These are phyloP conservation scores for Macadamia tetraphylla DNA, from an alignment of 164 flowering plant species.

Conservation along the genomic window DNA sequence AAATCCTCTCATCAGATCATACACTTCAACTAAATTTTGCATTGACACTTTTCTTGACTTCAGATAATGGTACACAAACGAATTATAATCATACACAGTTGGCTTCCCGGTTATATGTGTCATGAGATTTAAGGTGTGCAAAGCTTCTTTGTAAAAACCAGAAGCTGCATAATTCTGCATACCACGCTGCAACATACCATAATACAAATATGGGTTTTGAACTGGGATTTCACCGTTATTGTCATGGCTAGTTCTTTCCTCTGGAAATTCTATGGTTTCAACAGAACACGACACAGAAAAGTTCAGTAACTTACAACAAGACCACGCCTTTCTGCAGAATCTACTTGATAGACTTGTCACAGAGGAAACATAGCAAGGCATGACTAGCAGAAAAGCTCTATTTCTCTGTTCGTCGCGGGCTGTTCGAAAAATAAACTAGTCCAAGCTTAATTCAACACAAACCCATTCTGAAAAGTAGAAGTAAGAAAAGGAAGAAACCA, in stretches of 20 bases:
- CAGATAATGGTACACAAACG: slow-evolving; percentile 33
- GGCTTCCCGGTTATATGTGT: slow-evolving; percentile 28
- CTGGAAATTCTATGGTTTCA: slow-evolving; percentile 10
- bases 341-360: slow-evolving; percentile 19
- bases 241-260: not conserved
- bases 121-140: slow-evolving; percentile 30
- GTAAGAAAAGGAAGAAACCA: no score
- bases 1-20: slow-evolving; percentile 28
- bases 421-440: no score
- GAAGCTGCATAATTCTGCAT: slow-evolving; percentile 30
- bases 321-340: slow-evolving; percentile 8
- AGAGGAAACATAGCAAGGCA: no score
- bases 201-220: not conserved
- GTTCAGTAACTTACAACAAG: not conserved
- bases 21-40: slow-evolving; percentile 21
- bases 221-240: not conserved
- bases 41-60: slow-evolving; percentile 20
- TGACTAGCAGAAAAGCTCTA: no score
- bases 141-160: slow-evolving; percentile 28
- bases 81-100: slow-evolving; percentile 38
- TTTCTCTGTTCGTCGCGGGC: no score
- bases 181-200: slow-evolving; percentile 3
- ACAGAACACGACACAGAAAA: slow-evolving; percentile 6
- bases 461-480: no score
- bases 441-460: no score